phyloP scores from a whole-genome alignment of 352 stramenopile genomes.

The Thalassiosira ordinaria region DNA sequence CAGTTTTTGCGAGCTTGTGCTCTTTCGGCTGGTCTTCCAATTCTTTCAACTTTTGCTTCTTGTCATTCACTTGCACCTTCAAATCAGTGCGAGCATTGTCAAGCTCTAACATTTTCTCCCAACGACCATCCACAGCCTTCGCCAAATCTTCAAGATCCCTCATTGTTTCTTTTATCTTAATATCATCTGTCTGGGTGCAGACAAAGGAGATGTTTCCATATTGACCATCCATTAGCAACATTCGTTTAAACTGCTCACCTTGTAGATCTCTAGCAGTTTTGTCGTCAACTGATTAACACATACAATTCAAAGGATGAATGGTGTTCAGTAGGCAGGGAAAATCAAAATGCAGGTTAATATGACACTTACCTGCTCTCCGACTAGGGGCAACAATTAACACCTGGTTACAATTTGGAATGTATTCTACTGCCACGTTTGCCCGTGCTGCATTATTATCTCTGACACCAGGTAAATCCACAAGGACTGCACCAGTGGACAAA shows the following conservation, averaged over 20 bases:
- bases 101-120: slow-evolving; percentile 58
- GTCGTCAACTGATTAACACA: slow-evolving; percentile 44
- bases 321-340: no score
- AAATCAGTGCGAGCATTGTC: no score
- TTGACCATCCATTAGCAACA: slow-evolving; percentile 59
- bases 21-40: not conserved
- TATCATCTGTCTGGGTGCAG: slow-evolving; percentile 61
- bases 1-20: no score
- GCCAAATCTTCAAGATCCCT: slow-evolving; percentile 58
- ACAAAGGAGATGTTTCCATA: slow-evolving; percentile 63
- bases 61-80: slow-evolving; percentile 28
- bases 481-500: slow-evolving; percentile 17
- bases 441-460: slow-evolving; percentile 34
- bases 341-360: no score
- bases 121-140: slow-evolving; percentile 36
- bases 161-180: slow-evolving; percentile 60
- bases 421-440: slow-evolving; percentile 28
- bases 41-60: slow-evolving; percentile 40
- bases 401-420: slow-evolving; percentile 39
- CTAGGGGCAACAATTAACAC: slow-evolving; percentile 42
- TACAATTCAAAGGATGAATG: no score
- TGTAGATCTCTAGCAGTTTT: slow-evolving; percentile 60
- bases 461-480: slow-evolving; percentile 43
- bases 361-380: slow-evolving; percentile 8
- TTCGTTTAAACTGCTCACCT: slow-evolving; percentile 58